A percentile compares a stretch with the other conserved stretches of the same genome.
phyloP scores from a whole-genome alignment of 2,329 filamentous ascomycete genomes.

The Lasiodiplodia citricola region DNA sequence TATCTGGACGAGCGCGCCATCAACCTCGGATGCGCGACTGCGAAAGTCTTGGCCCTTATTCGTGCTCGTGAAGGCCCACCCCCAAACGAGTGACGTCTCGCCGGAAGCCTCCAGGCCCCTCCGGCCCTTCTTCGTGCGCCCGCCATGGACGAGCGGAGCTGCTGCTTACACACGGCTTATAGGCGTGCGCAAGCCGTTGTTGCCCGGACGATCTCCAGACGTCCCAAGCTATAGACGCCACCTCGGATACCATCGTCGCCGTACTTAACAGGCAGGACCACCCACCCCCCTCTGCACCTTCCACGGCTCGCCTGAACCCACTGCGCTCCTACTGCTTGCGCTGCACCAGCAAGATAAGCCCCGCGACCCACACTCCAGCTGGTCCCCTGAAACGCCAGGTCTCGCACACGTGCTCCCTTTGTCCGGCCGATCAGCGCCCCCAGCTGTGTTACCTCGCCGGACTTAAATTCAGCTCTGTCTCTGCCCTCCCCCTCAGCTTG shows the following conservation, averaged over 20 bases:
- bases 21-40: not conserved
- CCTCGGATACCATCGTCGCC: constrained; percentile 8
- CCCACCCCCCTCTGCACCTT: constrained; percentile 4
- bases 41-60: constrained; percentile 3
- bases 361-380: constrained; percentile 1
- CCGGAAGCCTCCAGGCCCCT: not conserved
- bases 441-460: constrained; percentile 1
- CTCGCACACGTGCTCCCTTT: constrained; percentile 21
- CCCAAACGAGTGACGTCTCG: constrained; percentile 10
- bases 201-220: constrained; percentile 19
- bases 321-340: not conserved
- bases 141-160: constrained; percentile 19
- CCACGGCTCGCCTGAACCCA: constrained; percentile 17
- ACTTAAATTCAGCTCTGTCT: constrained; percentile 17
- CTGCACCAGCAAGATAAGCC: constrained; percentile 17
- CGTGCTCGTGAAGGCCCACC: not conserved
- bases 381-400: constrained; percentile 18
- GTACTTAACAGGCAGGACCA: constrained; percentile 8
- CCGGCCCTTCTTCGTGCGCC: constrained; percentile 10
- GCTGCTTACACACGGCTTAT: constrained; percentile 21
- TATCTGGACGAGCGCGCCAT: constrained; percentile 4
- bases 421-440: constrained; percentile 14
- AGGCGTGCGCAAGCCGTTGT: constrained; percentile 3
- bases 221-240: constrained; percentile 9
- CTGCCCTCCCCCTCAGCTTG: not conserved